phyloP scores from a whole-genome alignment of 176 grass and related monocot genomes.

The Saccharum spontaneum region DNA sequence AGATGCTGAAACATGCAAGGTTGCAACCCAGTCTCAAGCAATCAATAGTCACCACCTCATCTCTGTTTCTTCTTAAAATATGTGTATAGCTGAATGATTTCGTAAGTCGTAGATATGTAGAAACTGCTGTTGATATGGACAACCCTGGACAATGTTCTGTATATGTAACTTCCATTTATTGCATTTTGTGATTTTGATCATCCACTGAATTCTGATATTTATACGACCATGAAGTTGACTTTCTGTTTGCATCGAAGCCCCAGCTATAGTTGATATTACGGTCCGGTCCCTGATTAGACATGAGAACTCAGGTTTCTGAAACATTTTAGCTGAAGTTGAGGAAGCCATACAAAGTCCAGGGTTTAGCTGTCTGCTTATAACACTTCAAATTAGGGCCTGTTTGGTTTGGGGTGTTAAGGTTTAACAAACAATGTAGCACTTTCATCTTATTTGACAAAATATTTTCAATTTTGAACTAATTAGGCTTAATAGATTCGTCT shows the following conservation, averaged over 20 bases:
- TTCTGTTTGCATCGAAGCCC: neutral
- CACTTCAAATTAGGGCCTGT: neutral
- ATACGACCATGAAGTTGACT: neutral
- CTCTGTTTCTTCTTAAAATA: neutral
- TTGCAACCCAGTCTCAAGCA: neutral
- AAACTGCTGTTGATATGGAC: neutral
- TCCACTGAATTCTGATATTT: neutral
- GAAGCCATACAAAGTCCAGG: neutral
- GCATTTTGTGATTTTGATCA: neutral
- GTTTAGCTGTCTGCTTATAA: neutral
- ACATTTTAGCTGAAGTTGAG: neutral
- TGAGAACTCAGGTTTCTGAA: neutral
- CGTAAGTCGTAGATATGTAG: neutral
- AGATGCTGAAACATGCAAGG: neutral
- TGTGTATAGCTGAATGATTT: conserved; percentile 36
- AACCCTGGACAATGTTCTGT: neutral
- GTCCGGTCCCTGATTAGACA: neutral
- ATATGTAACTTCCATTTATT: neutral
- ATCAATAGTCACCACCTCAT: neutral
- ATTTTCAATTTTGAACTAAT: too few species aligned
- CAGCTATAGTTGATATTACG: neutral
- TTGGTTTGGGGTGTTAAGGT: too few species aligned
- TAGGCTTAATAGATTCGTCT: too few species aligned
- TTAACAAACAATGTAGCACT: too few species aligned
- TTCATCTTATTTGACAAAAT: too few species aligned